These are phyloP conservation scores for Wickerhamomyces bisporus DNA, from an alignment of 805 yeast genomes.

Conservation along the genomic window DNA sequence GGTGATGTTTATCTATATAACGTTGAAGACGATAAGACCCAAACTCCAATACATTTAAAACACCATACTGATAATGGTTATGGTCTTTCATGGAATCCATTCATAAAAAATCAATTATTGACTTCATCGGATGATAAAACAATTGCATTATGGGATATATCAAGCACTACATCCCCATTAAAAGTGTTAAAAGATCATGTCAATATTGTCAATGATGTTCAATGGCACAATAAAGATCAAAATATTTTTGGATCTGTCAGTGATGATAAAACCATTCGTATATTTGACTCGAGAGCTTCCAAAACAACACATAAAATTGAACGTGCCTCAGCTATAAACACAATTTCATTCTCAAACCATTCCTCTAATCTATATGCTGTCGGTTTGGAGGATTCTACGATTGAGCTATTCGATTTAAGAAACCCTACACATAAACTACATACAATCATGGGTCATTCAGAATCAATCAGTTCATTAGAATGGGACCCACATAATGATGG, in stretches of 20 bases:
- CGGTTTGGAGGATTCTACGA: slow-evolving; percentile 65
- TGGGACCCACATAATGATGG: slow-evolving; percentile 80
- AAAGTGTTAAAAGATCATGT: slow-evolving; percentile 35
- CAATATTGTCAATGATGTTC: slow-evolving; percentile 69
- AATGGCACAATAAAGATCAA: slow-evolving; percentile 55
- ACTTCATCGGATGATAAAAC: slow-evolving; percentile 65
- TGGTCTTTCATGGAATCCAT: slow-evolving; percentile 64
- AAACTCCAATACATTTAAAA: slow-evolving; percentile 27
- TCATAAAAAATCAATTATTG: slow-evolving; percentile 42
- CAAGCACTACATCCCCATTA: slow-evolving; percentile 21
- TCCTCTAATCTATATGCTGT: slow-evolving; percentile 57
- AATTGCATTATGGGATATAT: slow-evolving; percentile 56
- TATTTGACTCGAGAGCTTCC: slow-evolving; percentile 48
- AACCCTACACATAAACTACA: slow-evolving; percentile 46
- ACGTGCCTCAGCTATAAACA: slow-evolving; percentile 43
- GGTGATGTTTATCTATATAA: slow-evolving; percentile 58
- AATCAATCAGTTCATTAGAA: slow-evolving; percentile 63
- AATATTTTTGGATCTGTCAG: slow-evolving; percentile 65
- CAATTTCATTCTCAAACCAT: slow-evolving; percentile 60
- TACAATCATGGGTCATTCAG: slow-evolving; percentile 77
- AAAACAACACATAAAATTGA: slow-evolving; percentile 22
- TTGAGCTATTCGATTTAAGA: slow-evolving; percentile 62
- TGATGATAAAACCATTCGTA: slow-evolving; percentile 54
- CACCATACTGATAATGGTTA: slow-evolving; percentile 69
- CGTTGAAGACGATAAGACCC: slow-evolving; percentile 23